Percentiles rank a stretch among this genome's conserved stretches.
These are phyloP conservation scores for Manihot esculenta DNA, from an alignment of 441 rosid species.

Conservation along the genomic window DNA sequence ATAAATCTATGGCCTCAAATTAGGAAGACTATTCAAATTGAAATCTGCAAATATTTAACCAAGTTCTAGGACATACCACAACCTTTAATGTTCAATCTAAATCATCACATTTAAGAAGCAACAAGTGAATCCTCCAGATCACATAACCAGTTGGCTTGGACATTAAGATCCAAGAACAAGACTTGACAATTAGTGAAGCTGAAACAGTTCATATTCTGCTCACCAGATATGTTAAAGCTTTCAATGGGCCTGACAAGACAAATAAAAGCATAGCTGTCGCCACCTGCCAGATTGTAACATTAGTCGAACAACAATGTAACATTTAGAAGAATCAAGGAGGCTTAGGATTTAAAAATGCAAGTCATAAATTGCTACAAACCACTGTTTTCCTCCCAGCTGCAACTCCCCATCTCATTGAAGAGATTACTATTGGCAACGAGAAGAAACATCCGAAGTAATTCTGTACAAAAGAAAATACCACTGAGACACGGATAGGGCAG, in stretches of 20 bases:
- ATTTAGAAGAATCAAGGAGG: not conserved
- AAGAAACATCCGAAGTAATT: conserved; percentile 96
- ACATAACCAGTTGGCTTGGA: not conserved
- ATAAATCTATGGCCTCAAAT: not conserved
- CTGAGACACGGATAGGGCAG: not conserved
- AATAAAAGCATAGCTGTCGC: conserved; percentile 83
- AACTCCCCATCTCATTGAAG: conserved; percentile 81
- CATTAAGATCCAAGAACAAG: not conserved
- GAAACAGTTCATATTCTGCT: conserved; percentile 26
- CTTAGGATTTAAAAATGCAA: not conserved
- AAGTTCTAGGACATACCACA: conserved; percentile 1
- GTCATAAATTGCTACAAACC: conserved; percentile 42
- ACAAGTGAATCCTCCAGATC: not conserved
- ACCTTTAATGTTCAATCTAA: not conserved
- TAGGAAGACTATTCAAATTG: not conserved
- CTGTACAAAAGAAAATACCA: conserved; percentile 35
- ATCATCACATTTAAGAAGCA: not conserved
- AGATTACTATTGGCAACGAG: conserved; percentile 73
- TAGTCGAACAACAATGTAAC: conserved; percentile 15
- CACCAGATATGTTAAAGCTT: conserved; percentile 84
- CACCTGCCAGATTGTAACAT: conserved; percentile 48
- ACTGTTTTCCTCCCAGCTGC: conserved; percentile 93
- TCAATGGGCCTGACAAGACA: conserved; percentile 84
- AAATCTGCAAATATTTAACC: not conserved
- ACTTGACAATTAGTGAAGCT: not conserved